These are phyloP conservation scores for Boletus rufocinnamomeus DNA, from an alignment of 768 basidiomycete species.

Conservation along the genomic window DNA sequence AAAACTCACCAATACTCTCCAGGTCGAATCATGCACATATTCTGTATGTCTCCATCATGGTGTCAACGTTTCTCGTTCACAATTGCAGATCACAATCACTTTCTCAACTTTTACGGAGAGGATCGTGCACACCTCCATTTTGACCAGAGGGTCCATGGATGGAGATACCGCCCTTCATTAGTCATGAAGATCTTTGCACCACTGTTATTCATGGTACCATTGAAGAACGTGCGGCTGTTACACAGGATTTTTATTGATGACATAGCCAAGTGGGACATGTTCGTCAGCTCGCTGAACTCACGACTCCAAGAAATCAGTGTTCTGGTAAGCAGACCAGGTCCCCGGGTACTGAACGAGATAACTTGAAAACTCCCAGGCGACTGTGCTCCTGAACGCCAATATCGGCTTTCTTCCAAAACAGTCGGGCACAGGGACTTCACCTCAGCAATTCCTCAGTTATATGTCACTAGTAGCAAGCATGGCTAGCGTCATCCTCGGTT, in stretches of 20 bases:
- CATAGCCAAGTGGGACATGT: constrained; percentile 46
- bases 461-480: constrained; percentile 45
- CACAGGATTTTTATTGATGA: constrained; percentile 53
- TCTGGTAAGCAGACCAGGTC: constrained; percentile 40
- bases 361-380: constrained; percentile 41
- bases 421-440: constrained; percentile 32
- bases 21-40: constrained; percentile 35
- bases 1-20: constrained; percentile 5
- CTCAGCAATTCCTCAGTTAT: constrained; percentile 44
- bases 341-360: neutral
- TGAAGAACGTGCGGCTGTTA: constrained; percentile 45
- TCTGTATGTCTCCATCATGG: constrained; percentile 23
- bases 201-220: constrained; percentile 52
- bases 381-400: constrained; percentile 59
- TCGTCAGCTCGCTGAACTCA: constrained; percentile 44
- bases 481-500: constrained; percentile 44
- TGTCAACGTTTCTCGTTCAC: neutral
- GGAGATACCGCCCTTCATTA: constrained; percentile 34
- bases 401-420: constrained; percentile 62
- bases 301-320: constrained; percentile 57
- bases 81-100: constrained; percentile 36
- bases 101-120: constrained; percentile 47
- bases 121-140: constrained; percentile 43
- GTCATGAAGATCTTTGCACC: constrained; percentile 42
- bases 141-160: constrained; percentile 34